Base-by-base conservation (phyloP, 139 green algal species). In the Chlamydomonas urium region DNA sequence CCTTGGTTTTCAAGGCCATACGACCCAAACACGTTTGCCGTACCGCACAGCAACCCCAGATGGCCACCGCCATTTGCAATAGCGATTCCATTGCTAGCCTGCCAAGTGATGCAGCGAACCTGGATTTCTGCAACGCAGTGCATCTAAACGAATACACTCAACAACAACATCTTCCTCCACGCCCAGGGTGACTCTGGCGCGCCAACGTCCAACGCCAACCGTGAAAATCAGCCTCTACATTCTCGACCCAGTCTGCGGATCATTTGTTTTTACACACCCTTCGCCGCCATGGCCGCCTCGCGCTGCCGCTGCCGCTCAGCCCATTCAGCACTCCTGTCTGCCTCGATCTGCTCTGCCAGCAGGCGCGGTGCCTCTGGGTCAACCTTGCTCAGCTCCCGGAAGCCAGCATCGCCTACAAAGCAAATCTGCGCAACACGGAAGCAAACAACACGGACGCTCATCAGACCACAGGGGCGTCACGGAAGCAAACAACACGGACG, bases 371-470 rank as follows among this genome's bases (percentile, higher is more conserved):
- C 82, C 5, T 36, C 21, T 0, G 80, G 75, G 59, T 88, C 82
- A 4, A 65, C 28, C 1, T 62, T 47, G 1, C 76, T 86, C 50
- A 88, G 74, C 24, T 79, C 58, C n/a, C 73, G 31, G 65, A 88
- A 88, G 19, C 66, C 80, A 2, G 76, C 82, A 24, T 88, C 82
- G 0, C 82, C 82, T 33, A 88, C 82, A 62, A 87, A 88, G 62
- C 82, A 88, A n/a, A 86, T 81, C 81, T 85, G 75, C 1, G 58
- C 6, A 17, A 35, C 37, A 4, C 24, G 36, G 19, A 31, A 31
- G 56, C 26, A 65, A 17, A 56, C 45, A 17, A 56, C 45, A 56
- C 17, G 45, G 21, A 17, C 21, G 17, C 17, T 26, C 21, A 26
- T 56, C 45, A 56, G 21, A 21, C 21, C 17, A 56, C 17, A 56